phyloP scores from a whole-genome alignment of 2,329 filamentous ascomycete genomes.

The Beauveria australis region DNA sequence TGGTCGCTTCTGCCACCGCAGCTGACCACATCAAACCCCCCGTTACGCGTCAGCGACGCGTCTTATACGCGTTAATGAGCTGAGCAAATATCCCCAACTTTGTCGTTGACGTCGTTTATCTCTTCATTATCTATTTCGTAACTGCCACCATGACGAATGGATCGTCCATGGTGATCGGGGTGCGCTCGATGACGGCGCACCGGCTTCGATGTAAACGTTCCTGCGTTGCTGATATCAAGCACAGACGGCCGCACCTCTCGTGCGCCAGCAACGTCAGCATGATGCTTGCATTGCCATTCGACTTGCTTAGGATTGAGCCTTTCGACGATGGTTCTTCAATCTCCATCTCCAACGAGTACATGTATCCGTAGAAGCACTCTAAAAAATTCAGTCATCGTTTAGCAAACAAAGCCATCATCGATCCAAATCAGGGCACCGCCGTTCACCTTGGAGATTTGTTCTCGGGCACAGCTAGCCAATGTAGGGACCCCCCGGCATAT shows the following conservation, averaged over 20 bases:
- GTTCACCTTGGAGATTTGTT: background rate
- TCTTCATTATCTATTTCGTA: background rate
- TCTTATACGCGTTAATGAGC: background rate
- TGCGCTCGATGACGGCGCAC: background rate
- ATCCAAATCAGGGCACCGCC: background rate
- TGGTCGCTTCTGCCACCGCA: background rate
- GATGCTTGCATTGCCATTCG: background rate
- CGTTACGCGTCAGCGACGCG: conserved; percentile 1
- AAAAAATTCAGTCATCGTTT: background rate
- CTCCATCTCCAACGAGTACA: background rate
- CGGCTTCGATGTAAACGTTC: background rate
- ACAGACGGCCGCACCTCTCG: background rate
- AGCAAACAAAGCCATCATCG: background rate
- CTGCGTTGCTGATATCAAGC: background rate
- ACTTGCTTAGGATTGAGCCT: background rate
- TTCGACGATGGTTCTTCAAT: background rate
- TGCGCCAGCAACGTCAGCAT: background rate
- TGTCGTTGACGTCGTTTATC: background rate
- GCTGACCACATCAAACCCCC: background rate
- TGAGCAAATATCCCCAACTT: background rate
- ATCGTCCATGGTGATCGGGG: background rate
- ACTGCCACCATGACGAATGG: conserved; percentile 7
- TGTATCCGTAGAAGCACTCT: background rate
- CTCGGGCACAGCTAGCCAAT: background rate
- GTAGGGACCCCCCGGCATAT: no score